Evolutionary conservation across 208 protist species (phyloP), one percentile per base, ranked within the genome.

Genomic region (Naegleria fowleri): DNA sequence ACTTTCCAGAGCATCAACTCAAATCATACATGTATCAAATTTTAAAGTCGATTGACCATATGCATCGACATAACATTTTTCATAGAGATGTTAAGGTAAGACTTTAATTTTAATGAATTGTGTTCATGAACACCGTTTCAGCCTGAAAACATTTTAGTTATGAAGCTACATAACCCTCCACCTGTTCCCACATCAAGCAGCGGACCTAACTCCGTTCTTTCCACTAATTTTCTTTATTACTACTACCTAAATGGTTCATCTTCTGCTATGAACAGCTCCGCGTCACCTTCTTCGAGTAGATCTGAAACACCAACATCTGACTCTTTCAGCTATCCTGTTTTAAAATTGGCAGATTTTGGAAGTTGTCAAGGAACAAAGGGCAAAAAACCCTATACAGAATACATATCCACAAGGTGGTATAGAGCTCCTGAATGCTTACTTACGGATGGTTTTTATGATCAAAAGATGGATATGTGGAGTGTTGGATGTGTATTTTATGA

Each of bases 321-420:
- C 22, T 67, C 55, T 29, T 67, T 39, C 29, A 79, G 16, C 2
- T 79, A 79, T 79, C 67, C 67, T 6, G n/a, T 33, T 36, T 84
- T 99, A 33, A 99, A 99, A 93, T 94, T 99, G 79, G 98, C 98
- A n/a, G 98, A 99, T 93, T 99, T 99, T 93, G 98, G 98, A 79
- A 97, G 97, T 2, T 98, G 97, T 40, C 97, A 98, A 89, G 97
- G 98, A 55, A 99, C 99, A 79, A 96, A 98, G 83, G 98, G 97
- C 6, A 96, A 98, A 52, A 97, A 97, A 85, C 98, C 98, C 0
- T 98, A 98, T 94, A 99, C 98, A 0, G 98, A 99, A 92, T 99
- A 99, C 94, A 99, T 99, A 79, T 98, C 97, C 38, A 99, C 98
- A 4, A 96, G 98, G 19, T 99, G 98, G 97, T 98, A 99, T 92